These are phyloP conservation scores for Streptanthus diversifolius DNA, from an alignment of 345 rosid species.

Conservation along the genomic window DNA sequence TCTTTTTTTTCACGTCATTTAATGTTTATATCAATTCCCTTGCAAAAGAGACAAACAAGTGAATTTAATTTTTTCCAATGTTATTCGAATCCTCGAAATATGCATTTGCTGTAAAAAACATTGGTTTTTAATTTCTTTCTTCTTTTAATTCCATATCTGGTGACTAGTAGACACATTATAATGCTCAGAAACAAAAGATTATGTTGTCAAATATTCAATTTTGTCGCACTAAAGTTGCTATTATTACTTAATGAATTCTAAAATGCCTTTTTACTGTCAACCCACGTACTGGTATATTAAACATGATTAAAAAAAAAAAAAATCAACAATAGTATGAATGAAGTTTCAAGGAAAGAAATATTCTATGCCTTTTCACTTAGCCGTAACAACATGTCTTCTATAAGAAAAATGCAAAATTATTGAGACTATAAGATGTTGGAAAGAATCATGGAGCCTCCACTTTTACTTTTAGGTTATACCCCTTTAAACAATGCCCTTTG, in stretches of 20 bases:
- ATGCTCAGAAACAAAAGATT: not conserved
- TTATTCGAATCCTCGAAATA: too few species aligned
- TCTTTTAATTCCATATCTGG: not conserved
- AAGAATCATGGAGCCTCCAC: conserved; percentile 22
- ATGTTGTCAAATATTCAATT: not conserved
- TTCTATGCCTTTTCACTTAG: conserved; percentile 26
- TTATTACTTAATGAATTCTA: conserved; percentile 19
- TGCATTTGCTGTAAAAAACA: not conserved
- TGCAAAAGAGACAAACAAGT: too few species aligned
- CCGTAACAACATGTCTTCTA: conserved; percentile 16
- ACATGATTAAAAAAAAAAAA: not conserved
- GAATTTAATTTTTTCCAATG: too few species aligned
- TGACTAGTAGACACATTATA: not conserved
- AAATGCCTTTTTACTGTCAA: conserved; percentile 8
- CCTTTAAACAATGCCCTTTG: conserved; percentile 35
- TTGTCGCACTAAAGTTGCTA: conserved; percentile 2
- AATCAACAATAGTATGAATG: conserved; percentile 14
- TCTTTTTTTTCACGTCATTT: too few species aligned
- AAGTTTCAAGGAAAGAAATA: conserved; percentile 20
- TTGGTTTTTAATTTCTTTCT: not conserved
- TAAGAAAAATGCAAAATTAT: not conserved
- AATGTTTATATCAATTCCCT: too few species aligned
- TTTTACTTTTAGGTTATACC: conserved; percentile 10
- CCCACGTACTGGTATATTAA: not conserved
- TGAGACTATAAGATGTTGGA: conserved; percentile 7